Base-by-base conservation (phyloP, 2,329 filamentous ascomycete species). In the Cordyceps javanica region DNA sequence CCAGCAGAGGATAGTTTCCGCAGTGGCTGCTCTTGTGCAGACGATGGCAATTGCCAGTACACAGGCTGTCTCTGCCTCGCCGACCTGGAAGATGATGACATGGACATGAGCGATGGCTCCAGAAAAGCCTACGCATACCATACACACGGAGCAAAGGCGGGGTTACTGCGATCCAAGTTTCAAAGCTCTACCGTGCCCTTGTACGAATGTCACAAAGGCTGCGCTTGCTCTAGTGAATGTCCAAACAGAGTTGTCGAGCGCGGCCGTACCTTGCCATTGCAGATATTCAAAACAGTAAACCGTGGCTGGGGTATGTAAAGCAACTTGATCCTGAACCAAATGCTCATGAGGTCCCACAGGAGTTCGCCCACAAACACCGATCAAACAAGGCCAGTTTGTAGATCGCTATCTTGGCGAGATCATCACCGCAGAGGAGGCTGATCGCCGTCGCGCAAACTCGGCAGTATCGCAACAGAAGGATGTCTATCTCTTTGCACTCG, bases 141-240 rank as follows among this genome's bases (percentile, higher is more conserved):
- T 65, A 73, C 76, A 5, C 75, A 75, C 25, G 83, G 83, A 0
- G 63, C 65, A 11, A 79, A 78, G 58, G 75, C 75, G 1, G 82
- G 80, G 0, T 73, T 80, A 19, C 69, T 88, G 45, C 74, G 82
- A 19, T 74, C 75, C 26, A 75, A 75, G 44, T 73, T 82, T 44
- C 73, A 86, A 13, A 64, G 76, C 25, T 83, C 80, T 26, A 77
- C 80, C 39, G 69, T 79, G 34, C 82, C 87, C 0, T 88, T 95
- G 58, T 93, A 92, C 70, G 90, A 95, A 66, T 95, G 90, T 67
- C 90, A 94, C 64, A 74, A 79, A 2, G 81, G 79, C 9, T 95
- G 90, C 70, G 74, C 72, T 3, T 95, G 90, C 64, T 79, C 78
- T 2, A 67, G 70, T 0, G 63, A 73, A 19, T 95, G 90, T 65